Base-by-base conservation (phyloP, 2,329 filamentous ascomycete species). In the Venturia asperata region DNA sequence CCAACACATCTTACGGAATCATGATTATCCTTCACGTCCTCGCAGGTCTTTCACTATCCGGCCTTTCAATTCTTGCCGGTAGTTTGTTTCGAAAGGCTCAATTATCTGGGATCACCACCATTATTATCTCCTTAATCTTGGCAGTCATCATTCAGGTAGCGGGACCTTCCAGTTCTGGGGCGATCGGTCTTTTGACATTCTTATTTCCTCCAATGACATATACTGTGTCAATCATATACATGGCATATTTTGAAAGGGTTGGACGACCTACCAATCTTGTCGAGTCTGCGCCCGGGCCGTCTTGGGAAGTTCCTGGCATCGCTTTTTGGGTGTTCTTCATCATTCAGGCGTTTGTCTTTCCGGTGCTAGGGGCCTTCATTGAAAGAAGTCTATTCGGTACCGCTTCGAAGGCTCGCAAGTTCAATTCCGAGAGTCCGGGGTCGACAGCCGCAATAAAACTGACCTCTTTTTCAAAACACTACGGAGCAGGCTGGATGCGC, bases 1-100 rank as follows among this genome's bases (percentile, higher is more conserved):
- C 72, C 9, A 72, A 74, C 6, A 79, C 79, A 3, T 79, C 72
- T 61, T 69, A 75, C 9, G 80, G 73, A 1, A 77, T 83, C 21
- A 65, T 80, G 39, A 71, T 83, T 61, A 74, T 81, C 62, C 91
- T 88, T 75, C 88, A 92, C 70, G 77, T 96, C 55, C 77, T 95
- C 2, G 79, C 83, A n/a, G 92, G 92, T 7, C 78, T 95, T 3
- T 84, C 91, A 2, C 79, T 96, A 58, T 85, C 89, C 0, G 94
- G 90, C 55, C 88, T 92, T 74, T 90, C 91, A 1, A 85, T 96
- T 64, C 82, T 96, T 49, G 89, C 89, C 34, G 91, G 88, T 0
- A 85, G 89, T 10, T 89, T 96, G 71, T 97, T 97, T 80, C 89
- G 85, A 70, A 92, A 88, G 72, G 87, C 92, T 0, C 92, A 97